These are phyloP conservation scores for Jatropha curcas DNA, from an alignment of 345 rosid species.

Conservation along the genomic window DNA sequence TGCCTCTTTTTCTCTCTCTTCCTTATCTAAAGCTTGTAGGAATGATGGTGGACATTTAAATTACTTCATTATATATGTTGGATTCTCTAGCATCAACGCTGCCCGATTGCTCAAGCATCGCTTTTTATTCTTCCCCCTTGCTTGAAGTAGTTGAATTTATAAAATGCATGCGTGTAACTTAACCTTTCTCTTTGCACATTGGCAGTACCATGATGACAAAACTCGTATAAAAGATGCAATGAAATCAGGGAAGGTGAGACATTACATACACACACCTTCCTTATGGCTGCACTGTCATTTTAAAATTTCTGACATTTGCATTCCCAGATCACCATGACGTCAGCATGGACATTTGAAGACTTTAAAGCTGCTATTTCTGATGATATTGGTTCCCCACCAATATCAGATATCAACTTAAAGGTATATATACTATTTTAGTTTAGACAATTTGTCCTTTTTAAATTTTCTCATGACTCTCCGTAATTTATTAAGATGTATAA, in stretches of 20 bases:
- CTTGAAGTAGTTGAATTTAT: not conserved
- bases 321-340: constrained; percentile 51
- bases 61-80: not conserved
- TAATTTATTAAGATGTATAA: not conserved
- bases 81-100: not conserved
- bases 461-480: not conserved
- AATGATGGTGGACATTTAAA: no score
- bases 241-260: constrained; percentile 70
- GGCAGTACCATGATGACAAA: constrained; percentile 88
- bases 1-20: not conserved
- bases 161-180: not conserved
- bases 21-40: not conserved
- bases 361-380: constrained; percentile 63
- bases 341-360: constrained; percentile 74
- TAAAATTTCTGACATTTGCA: constrained; percentile 19
- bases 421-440: no score
- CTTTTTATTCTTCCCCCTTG: not conserved
- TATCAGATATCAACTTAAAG: constrained; percentile 79
- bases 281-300: constrained; percentile 1
- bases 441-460: not conserved
- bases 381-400: constrained; percentile 46
- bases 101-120: not conserved
- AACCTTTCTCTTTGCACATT: constrained; percentile 12
- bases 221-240: constrained; percentile 68
- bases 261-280: not conserved